Conservation (phyloP, 2,329 filamentous ascomycete genomes). For the Xylaria sp. region DNA sequence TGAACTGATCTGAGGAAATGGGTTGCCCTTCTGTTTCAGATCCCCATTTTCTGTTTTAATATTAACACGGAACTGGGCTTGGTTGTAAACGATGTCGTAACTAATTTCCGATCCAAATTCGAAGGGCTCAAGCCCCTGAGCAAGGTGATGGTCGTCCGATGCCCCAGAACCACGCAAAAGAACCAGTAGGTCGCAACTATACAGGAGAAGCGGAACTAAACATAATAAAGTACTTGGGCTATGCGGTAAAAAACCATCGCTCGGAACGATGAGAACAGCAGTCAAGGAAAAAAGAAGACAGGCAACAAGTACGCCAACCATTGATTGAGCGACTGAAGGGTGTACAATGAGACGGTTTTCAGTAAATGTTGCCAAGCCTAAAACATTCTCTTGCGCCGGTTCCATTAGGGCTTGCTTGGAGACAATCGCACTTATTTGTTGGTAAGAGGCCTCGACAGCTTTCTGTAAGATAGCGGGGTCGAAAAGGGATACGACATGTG, state of each 20-base stretch:
- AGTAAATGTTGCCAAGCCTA: background rate
- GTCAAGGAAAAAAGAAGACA: background rate
- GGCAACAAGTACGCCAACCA: background rate
- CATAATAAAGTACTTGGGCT: background rate
- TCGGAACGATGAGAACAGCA: background rate
- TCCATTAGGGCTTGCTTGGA: background rate
- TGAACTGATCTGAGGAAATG: background rate
- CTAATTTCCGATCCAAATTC: background rate
- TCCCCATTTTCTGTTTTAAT: too few species aligned
- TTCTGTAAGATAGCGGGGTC: background rate
- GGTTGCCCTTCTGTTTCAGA: background rate
- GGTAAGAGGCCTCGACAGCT: background rate
- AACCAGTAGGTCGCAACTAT: background rate
- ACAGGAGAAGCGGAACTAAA: background rate
- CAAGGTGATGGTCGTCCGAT: background rate
- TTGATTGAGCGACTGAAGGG: background rate
- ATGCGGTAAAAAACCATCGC: background rate
- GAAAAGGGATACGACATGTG: background rate
- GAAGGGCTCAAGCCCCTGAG: background rate
- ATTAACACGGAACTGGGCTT: background rate
- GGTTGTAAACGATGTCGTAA: background rate
- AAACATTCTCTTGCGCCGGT: background rate
- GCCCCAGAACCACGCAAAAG: background rate
- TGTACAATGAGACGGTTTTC: background rate
- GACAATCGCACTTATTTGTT: background rate